Base-by-base conservation (phyloP, 305 asterid genomes). In the Fraxinus ornus region DNA sequence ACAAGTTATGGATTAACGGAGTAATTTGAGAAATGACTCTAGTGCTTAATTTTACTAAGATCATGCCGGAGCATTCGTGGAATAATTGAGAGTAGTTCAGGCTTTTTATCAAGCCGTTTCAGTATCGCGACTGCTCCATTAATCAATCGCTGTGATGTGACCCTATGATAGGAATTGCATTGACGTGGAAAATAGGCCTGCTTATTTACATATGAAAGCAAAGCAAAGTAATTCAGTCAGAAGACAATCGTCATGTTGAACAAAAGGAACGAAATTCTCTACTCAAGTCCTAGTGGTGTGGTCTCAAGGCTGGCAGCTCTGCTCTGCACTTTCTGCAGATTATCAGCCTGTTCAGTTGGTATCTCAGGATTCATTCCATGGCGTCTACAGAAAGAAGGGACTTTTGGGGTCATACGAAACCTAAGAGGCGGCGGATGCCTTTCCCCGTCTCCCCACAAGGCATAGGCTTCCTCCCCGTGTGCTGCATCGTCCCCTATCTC, bases 391-490 rank as follows among this genome's bases (percentile, higher is more conserved):
- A 88, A 79, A 0, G 47, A 84, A 70, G 89, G 89, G 9, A 88
- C 37, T 80, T 82, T 88, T 3, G 89, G 90, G 33, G 89, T 88
- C 87, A 86, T 76, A 77, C 78, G 79, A 72, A 87, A 85, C 52
- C 87, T 80, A 15, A 82, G 85, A 32, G 84, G 84, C 9, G 86
- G 89, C 12, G 86, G 87, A 52, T 88, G 81, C 39, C 89, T 81
- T n/a, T 82, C 82, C 12, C 86, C 85, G 78, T 84, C 87, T 6
- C 89, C 84, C 85, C 85, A 84, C 70, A 82, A 73, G 24, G 89
- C 87, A 79, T 84, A 84, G 21, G 85, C 88, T 78, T 87, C 88
- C 22, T 87, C 90, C 22, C 90, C 88, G 62, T 87, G 90, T 15
- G 72, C 87, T 10, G 88, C 87, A 78, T 87, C 90, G 77, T 87